Conservation (phyloP, 192 early-diverging fungal genomes). For the Backusella luteola region DNA sequence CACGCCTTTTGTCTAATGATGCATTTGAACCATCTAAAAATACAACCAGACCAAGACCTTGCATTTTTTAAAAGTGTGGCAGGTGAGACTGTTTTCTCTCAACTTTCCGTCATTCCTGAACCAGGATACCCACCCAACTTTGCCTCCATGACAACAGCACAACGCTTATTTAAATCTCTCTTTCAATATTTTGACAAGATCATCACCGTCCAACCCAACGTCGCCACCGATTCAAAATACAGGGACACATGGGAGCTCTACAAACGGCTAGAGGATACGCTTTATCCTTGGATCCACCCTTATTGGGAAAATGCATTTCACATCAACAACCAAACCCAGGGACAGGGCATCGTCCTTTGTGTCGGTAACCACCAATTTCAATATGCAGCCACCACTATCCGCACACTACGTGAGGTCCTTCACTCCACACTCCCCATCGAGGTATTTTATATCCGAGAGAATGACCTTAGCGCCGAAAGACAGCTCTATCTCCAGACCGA, state of each 20-base stretch:
- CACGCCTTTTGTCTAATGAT: too few species aligned
- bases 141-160: background rate
- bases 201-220: background rate
- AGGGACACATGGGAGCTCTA: conserved; percentile 23
- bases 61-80: background rate
- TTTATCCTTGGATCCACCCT: conserved; percentile 27
- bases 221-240: background rate
- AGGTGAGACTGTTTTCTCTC: background rate
- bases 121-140: conserved; percentile 11
- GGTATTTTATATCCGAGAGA: conserved; percentile 49
- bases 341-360: conserved; percentile 29
- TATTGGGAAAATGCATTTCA: conserved; percentile 20
- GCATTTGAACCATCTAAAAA: background rate
- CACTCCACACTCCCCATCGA: conserved; percentile 53
- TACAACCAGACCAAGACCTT: background rate
- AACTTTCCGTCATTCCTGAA: background rate
- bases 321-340: conserved; percentile 11
- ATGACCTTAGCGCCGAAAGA: conserved; percentile 35
- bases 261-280: conserved; percentile 10
- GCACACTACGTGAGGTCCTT: conserved; percentile 33
- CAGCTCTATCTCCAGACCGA: conserved; percentile 31
- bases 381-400: conserved; percentile 39
- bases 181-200: conserved; percentile 17
- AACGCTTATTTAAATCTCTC: conserved; percentile 19
- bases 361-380: conserved; percentile 45